Conservation (phyloP, 805 yeast genomes). For the Saturnispora silvae region DNA sequence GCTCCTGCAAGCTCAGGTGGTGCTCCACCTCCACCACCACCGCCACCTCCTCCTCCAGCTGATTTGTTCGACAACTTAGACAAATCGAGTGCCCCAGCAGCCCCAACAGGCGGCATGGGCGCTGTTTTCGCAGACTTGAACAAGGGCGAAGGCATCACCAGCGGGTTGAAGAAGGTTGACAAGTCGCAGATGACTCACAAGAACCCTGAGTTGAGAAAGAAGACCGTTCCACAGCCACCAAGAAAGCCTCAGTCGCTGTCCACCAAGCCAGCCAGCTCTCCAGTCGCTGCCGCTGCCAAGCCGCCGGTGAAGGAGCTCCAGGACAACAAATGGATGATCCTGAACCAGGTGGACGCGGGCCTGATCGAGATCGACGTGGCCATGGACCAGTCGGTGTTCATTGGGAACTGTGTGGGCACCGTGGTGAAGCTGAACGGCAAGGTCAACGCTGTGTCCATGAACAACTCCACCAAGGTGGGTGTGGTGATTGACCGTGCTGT, state of each 20-base stretch:
- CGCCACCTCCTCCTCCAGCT: slow-evolving; percentile 86
- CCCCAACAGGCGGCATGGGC: slow-evolving; percentile 42
- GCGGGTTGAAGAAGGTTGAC: slow-evolving; percentile 84
- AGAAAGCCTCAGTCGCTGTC: slow-evolving; percentile 66
- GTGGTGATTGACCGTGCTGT: slow-evolving; percentile 76
- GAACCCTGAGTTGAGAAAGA: slow-evolving; percentile 67
- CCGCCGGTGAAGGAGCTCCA: slow-evolving; percentile 58
- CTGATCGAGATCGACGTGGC: slow-evolving; percentile 59
- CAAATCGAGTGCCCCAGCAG: slow-evolving; percentile 14
- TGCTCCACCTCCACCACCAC: slow-evolving; percentile 34
- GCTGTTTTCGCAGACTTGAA: slow-evolving; percentile 91
- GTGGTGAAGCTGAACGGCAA: slow-evolving; percentile 84
- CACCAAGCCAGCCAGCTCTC: slow-evolving; percentile 4
- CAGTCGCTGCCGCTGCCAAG: slow-evolving; percentile 18
- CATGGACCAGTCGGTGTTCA: slow-evolving; percentile 79
- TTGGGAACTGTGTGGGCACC: slow-evolving; percentile 66
- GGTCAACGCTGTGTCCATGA: slow-evolving; percentile 76
- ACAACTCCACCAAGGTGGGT: slow-evolving; percentile 61
- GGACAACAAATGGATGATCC: slow-evolving; percentile 85
- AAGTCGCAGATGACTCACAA: slow-evolving; percentile 90
- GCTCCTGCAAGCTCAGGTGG: slow-evolving; percentile 17
- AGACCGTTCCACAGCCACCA: slow-evolving; percentile 65
- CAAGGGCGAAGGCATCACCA: slow-evolving; percentile 75
- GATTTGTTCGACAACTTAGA: slow-evolving; percentile 40
- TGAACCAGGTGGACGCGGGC: slow-evolving; percentile 49